phyloP scores from a whole-genome alignment of 2,329 filamentous ascomycete genomes.

The Basipetospora chlamydospora region DNA sequence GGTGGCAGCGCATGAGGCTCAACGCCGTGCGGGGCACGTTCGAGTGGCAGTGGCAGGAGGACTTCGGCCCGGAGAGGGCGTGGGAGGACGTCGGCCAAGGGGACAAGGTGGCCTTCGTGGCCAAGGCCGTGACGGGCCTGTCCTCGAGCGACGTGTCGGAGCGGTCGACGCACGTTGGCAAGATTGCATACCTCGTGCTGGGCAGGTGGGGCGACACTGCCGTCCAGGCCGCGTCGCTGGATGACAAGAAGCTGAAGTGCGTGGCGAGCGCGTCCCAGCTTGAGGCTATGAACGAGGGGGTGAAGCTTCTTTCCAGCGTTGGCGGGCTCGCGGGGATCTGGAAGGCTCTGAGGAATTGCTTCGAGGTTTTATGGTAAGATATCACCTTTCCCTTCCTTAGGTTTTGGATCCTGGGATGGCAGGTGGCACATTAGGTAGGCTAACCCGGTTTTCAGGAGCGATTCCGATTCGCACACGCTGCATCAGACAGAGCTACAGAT shows the following conservation, averaged over 20 bases:
- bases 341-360: slow-evolving; percentile 31
- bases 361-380: slow-evolving; percentile 43
- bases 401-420: too few species aligned
- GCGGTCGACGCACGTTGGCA: slow-evolving; percentile 38
- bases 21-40: slow-evolving; percentile 64
- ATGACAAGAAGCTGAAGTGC: slow-evolving; percentile 27
- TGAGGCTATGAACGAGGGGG: slow-evolving; percentile 41
- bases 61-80: slow-evolving; percentile 20
- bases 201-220: slow-evolving; percentile 59
- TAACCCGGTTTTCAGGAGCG: slow-evolving; percentile 3
- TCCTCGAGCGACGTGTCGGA: slow-evolving; percentile 29
- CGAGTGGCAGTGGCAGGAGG: slow-evolving; percentile 56
- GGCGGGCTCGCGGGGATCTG: slow-evolving; percentile 37
- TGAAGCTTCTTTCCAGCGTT: slow-evolving; percentile 33
- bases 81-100: slow-evolving; percentile 55
- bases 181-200: slow-evolving; percentile 46
- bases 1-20: slow-evolving; percentile 70
- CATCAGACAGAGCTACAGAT: slow-evolving; percentile 21
- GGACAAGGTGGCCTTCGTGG: slow-evolving; percentile 41
- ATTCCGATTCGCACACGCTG: slow-evolving; percentile 2
- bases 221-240: slow-evolving; percentile 27
- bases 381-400: neutral
- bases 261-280: slow-evolving; percentile 42
- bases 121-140: slow-evolving; percentile 30
- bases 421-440: too few species aligned